Conservation (phyloP, 2,329 filamentous ascomycete genomes). For the Aschersonia sp. region DNA sequence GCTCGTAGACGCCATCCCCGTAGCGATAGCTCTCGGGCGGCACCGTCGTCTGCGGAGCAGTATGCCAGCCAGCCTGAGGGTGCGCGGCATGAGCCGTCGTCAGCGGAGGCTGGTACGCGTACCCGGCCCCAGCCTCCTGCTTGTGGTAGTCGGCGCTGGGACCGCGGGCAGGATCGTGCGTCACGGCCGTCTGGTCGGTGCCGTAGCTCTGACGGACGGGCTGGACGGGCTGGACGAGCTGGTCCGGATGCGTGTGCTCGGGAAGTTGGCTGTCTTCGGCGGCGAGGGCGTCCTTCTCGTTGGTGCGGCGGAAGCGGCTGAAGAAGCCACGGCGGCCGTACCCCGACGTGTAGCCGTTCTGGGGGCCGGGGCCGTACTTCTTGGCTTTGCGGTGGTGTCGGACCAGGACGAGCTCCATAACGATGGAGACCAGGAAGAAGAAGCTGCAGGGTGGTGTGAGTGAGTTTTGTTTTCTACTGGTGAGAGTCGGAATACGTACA, state of each 20-base stretch:
- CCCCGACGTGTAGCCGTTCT: slow-evolving; percentile 45
- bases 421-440: slow-evolving; percentile 61
- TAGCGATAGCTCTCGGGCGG: slow-evolving; percentile 17
- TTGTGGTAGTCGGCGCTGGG: slow-evolving; percentile 12
- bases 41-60: slow-evolving; percentile 2
- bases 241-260: slow-evolving; percentile 22
- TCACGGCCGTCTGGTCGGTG: slow-evolving; percentile 21
- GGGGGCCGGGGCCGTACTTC: slow-evolving; percentile 41
- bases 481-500: slow-evolving; percentile 33
- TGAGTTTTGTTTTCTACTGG: not conserved
- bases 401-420: slow-evolving; percentile 53
- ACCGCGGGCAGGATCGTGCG: slow-evolving; percentile 12
- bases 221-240: slow-evolving; percentile 15
- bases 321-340: slow-evolving; percentile 20
- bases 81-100: not conserved
- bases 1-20: slow-evolving; percentile 22
- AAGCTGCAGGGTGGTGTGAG: slow-evolving; percentile 26
- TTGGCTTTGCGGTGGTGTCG: slow-evolving; percentile 63
- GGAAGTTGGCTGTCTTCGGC: slow-evolving; percentile 20
- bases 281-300: not conserved
- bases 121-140: slow-evolving; percentile 14
- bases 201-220: slow-evolving; percentile 23
- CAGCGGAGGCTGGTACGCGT: slow-evolving; percentile 6
- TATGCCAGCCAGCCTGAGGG: not conserved
- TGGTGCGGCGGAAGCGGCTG: slow-evolving; percentile 15